These are phyloP conservation scores for Gossypium arboreum DNA, from an alignment of 345 rosid species.

Conservation along the genomic window DNA sequence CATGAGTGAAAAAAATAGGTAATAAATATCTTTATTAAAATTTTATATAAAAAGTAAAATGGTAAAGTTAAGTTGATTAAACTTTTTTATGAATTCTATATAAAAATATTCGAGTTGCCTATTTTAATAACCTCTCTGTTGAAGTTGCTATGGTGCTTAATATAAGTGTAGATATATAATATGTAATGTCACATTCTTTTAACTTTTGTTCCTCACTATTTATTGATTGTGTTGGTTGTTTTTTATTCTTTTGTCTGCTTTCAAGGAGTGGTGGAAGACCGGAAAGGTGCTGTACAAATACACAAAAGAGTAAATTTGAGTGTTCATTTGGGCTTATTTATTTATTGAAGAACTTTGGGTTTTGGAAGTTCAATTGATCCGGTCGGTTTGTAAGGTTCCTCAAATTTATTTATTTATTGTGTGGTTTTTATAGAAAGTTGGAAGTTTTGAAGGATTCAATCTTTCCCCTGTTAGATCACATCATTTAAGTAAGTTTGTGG, in stretches of 20 bases:
- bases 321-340: neutral
- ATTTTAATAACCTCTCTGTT: too few relatives aligned
- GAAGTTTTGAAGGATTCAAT: neutral
- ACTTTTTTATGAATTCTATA: too few relatives aligned
- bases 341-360: constrained; percentile 4
- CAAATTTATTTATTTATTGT: neutral
- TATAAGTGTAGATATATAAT: neutral
- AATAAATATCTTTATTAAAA: too few relatives aligned
- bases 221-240: neutral
- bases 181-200: neutral
- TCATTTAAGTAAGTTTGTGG: neutral
- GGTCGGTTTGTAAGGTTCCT: constrained; percentile 18
- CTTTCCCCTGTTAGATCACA: neutral
- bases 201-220: neutral
- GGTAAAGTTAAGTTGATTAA: too few relatives aligned
- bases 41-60: too few relatives aligned
- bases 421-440: neutral
- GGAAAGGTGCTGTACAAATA: constrained; percentile 6
- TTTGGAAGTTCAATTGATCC: constrained; percentile 10
- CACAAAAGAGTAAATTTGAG: neutral
- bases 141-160: too few relatives aligned
- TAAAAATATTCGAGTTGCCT: too few relatives aligned
- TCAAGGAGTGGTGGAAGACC: neutral
- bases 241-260: constrained; percentile 14
- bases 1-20: too few relatives aligned